Evolutionary conservation across 768 basidiomycete species (phyloP), one percentile per base, ranked within the genome.

Genomic region (Fistulinella prunicolor): DNA sequence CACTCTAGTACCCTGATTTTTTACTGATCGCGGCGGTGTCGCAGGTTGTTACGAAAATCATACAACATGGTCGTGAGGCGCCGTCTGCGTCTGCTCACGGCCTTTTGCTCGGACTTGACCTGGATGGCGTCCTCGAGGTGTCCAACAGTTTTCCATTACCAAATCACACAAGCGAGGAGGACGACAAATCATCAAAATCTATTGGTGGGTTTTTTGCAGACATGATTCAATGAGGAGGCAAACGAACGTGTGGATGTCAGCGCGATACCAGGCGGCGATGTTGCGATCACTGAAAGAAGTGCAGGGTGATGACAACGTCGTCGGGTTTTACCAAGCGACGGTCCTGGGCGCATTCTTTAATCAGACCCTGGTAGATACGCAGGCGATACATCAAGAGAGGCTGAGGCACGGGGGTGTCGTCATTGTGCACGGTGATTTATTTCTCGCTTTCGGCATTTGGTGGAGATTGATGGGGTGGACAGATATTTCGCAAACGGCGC

Each of bases 291-390:
- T 97, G 62, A 89, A 90, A 62, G 92, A 94, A 65, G 93, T 94
- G 46, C 86, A 89, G 60, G 82, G 85, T 30, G 92, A 94, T 60
- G 92, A 95, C 69, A 91, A 85, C 55, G 81, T 94, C 28, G 86
- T 96, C 46, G 94, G 94, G 32, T 92, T 95, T 68, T 97, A 97
- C 72, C 91, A 95, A 62, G 88, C 89, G 37, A 91, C 86, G 22
- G 82, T 83, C 9, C 76, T 91, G 32, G 90, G 90, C 36, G 87
- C 89, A 5, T 92, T 93, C 66, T 87, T 86, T 68, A 89, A 81
- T 61, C 89, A 90, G 64, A 77, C 79, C 8, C 65, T 93, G 41
- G 75, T 93, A 39, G 89, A 94, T 57, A 84, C 86, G 8, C 89
- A 90, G 65, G 86, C 86, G 40, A 80, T 89, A 56, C 89, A 92